Evolutionary conservation across 2,329 filamentous ascomycete genomes (phyloP).

Genomic region (Colletotrichum falcatum): DNA sequence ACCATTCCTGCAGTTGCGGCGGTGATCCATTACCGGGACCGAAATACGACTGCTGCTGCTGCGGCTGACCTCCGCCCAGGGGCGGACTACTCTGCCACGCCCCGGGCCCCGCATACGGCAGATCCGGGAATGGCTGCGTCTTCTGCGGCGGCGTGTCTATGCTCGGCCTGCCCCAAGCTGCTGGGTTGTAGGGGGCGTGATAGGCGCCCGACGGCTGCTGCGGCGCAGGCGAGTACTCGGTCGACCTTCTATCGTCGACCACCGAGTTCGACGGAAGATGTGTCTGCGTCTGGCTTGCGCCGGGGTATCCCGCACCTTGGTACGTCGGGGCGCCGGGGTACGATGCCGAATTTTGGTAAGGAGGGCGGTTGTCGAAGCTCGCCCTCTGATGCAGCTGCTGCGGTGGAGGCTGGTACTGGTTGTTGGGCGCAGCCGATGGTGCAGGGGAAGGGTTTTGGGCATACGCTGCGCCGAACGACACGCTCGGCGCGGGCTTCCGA

Average conservation of each 20-base stretch:
- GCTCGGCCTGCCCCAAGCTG: slow-evolving; percentile 24
- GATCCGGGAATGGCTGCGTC: slow-evolving; percentile 33
- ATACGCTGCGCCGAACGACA: slow-evolving; percentile 25
- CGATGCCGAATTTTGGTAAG: slow-evolving; percentile 29
- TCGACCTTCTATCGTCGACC: slow-evolving; percentile 1
- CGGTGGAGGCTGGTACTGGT: slow-evolving; percentile 19
- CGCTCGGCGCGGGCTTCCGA: slow-evolving; percentile 32
- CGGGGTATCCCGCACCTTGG: slow-evolving; percentile 13
- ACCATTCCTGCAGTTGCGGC: slow-evolving; percentile 24
- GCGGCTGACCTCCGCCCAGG: slow-evolving; percentile 3
- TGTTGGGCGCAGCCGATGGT: slow-evolving; percentile 17
- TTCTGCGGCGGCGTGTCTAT: slow-evolving; percentile 29
- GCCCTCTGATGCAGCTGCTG: slow-evolving; percentile 4
- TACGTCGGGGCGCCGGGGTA: slow-evolving; percentile 32
- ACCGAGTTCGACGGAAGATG: slow-evolving; percentile 3
- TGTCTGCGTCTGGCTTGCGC: slow-evolving; percentile 1
- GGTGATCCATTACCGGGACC: slow-evolving; percentile 10
- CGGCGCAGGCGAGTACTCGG: slow-evolving; percentile 4
- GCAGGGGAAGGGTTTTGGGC: slow-evolving; percentile 22
- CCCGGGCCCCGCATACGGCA: slow-evolving; percentile 24
- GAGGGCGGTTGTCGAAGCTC: slow-evolving; percentile 21
- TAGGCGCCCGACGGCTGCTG: slow-evolving; percentile 10
- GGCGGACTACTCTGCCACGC: slow-evolving; percentile 36
- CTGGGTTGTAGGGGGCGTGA: slow-evolving; percentile 27
- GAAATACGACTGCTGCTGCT: slow-evolving; percentile 21